phyloP scores from a whole-genome alignment of 345 rosid species.

The Salix caprea region DNA sequence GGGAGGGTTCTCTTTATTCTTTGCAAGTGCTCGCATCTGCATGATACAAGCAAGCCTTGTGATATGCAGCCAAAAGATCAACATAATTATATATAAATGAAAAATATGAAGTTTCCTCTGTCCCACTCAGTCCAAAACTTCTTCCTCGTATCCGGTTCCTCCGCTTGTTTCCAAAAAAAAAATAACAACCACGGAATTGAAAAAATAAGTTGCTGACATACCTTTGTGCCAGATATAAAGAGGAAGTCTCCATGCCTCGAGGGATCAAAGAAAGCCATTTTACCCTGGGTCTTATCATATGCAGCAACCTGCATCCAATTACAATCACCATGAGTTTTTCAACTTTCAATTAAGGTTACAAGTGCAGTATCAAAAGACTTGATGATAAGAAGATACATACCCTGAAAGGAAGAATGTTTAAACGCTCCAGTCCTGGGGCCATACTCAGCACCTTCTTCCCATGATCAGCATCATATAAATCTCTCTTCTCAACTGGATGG shows the following conservation, averaged over 20 bases:
- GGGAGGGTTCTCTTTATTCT: conserved; percentile 88
- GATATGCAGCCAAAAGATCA: neutral
- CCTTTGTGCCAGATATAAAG: conserved; percentile 97
- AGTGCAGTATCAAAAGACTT: neutral
- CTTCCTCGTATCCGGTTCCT: neutral
- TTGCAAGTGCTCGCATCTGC: conserved; percentile 91
- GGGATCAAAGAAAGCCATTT: conserved; percentile 98
- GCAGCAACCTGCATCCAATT: conserved; percentile 69
- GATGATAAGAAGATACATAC: conserved; percentile 30
- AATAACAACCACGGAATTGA: neutral
- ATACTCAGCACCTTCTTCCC: conserved; percentile 94
- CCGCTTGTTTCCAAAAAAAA: neutral
- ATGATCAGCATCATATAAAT: conserved; percentile 94
- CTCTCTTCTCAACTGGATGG: conserved; percentile 92
- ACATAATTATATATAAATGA: neutral
- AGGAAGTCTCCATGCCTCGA: conserved; percentile 82
- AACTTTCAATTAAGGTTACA: neutral
- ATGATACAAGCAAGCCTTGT: conserved; percentile 11
- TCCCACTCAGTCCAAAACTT: neutral
- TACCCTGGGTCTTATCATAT: conserved; percentile 88
- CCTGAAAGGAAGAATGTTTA: conserved; percentile 95
- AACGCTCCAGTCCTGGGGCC: conserved; percentile 95
- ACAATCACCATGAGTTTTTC: neutral
- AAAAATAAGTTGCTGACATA: conserved; percentile 16
- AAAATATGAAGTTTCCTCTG: neutral